A percentile compares a stretch with the other conserved stretches of the same genome.
Evolutionary conservation across 352 stramenopile genomes (phyloP).

Genomic region (Phytopythium montanum): DNA sequence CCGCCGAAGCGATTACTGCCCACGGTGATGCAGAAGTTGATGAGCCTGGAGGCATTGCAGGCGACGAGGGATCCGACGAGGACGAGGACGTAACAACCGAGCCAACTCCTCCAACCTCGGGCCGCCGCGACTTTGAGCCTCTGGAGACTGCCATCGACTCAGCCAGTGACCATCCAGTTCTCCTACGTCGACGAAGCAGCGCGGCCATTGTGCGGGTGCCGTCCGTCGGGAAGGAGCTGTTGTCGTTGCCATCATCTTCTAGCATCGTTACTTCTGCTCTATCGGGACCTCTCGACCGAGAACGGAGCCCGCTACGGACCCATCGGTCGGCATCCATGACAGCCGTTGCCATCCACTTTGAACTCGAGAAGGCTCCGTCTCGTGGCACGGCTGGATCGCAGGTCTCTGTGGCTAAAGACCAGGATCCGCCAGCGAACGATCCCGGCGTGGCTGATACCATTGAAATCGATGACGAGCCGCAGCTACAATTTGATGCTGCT

Average conservation of each 20-base stretch:
- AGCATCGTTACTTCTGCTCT: neutral
- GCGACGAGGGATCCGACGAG: neutral
- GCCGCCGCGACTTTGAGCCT: neutral
- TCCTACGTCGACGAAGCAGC: slow-evolving; percentile 16
- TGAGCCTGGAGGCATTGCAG: neutral
- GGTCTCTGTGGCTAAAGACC: neutral
- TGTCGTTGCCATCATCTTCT: neutral
- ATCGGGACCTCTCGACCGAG: neutral
- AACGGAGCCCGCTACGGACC: neutral
- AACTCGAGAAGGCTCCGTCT: neutral
- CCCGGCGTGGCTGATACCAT: too few relatives aligned
- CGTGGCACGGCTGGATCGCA: neutral
- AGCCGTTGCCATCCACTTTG: neutral
- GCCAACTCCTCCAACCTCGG: neutral
- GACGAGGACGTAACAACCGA: slow-evolving; percentile 1
- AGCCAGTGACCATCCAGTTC: slow-evolving; percentile 1
- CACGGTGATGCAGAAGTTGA: neutral
- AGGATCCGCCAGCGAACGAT: too few relatives aligned
- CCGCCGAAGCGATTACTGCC: neutral
- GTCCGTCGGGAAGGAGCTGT: slow-evolving; percentile 11
- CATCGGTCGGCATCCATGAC: neutral
- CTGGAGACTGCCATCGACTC: neutral
- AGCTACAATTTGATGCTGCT: too few relatives aligned
- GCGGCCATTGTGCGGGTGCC: slow-evolving; percentile 22
- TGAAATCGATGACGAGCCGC: too few relatives aligned